Base-by-base conservation (phyloP, 495 filamentous ascomycete species). In the Aspergillus sclerotiicarbonarius region DNA sequence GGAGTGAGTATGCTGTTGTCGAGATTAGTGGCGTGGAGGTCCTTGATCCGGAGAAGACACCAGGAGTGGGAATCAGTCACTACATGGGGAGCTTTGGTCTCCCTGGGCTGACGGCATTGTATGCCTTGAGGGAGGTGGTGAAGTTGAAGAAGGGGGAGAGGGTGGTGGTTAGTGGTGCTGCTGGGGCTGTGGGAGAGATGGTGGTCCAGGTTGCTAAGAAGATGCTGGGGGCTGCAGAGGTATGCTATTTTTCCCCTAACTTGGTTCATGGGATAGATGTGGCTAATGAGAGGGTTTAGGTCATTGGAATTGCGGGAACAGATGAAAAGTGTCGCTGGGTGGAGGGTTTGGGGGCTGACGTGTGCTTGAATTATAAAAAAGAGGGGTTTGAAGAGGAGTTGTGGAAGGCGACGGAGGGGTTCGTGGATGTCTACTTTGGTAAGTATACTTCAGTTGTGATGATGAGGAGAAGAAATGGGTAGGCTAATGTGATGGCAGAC, bases 281-380 rank as follows among this genome's bases (percentile, higher is more conserved):
- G 78, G 76, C 13, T 72, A 69, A 57, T 50, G 16, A 19, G 21
- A 15, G 20, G 15, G 20, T 33, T 25, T 41, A 68, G 67, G 64
- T 70, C 13, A 73, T 85, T 62, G 86, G 85, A 0, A 81, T 89
- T 58, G 86, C 85, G 0, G 86, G 87, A 0, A 79, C 74, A n/a
- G 84, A 84, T 33, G 82, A 84, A 29, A 89, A 90, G 67, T 87
- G 85, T 62, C 62, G 68, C 52, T 84, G 84, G 78, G 78, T 88
- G 33, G 76, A 85, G 61, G 76, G 74, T 55, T 69, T 89, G 9
- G 86, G 87, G 0, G 86, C 83, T 43, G 86, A 90, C 69, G 71
- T 80, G 20, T 87, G 84, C 44, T 56, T 90, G 57, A 87, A 89
- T 73, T 90, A 90, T 71, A 88, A 88, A 69, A 72, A 69, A 45